Base-by-base conservation (phyloP, 2,329 filamentous ascomycete genomes). In the Ophiostoma ips region DNA sequence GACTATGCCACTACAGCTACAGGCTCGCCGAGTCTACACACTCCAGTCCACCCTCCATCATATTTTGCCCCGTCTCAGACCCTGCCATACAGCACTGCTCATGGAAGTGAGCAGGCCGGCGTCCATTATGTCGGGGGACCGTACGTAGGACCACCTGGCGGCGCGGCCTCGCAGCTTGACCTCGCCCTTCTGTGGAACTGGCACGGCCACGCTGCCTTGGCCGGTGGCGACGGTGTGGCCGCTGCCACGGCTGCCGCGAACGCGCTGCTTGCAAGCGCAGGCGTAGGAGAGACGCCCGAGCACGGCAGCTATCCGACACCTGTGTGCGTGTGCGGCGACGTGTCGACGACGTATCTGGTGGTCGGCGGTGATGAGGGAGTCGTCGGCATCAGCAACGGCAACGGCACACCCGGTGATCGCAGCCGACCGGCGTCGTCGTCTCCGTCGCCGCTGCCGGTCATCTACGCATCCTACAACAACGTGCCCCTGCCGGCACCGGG, bases 181-280 rank as follows among this genome's bases (percentile, higher is more conserved):
- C 31, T 48, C 43, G 46, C 45, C 12, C 1, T 34, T 12, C 30
- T 48, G 2, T 51, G 46, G 50, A 33, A 45, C 16, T 48, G 50
- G 50, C 16, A 31, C 5, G 35, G 21, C 30, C n/a, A 5, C 18
- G 24, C 28, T 3, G 19, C 21, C 16, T 31, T 38, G 24, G 35
- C 45, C 13, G 36, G 28, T 1, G 28, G 43, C 13, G 7, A 37
- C 1, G 35, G 15, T 12, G 10, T 37, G 2, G 19, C 30, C 3
- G 24, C 31, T 12, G 34, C 33, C 10, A 30, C 40, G 13, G 33
- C 18, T 7, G 36, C 21, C 15, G 38, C 19, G 5, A 28, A 19
- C 5, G 21, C 37, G 13, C 15, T 21, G 19, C 38, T 28, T 41
- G 38, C 15, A 1, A 30, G 6, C 21, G 24, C 21, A 16, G 40